Conservation (phyloP, 2,329 filamentous ascomycete species). For the Aureobasidium pullulans region DNA sequence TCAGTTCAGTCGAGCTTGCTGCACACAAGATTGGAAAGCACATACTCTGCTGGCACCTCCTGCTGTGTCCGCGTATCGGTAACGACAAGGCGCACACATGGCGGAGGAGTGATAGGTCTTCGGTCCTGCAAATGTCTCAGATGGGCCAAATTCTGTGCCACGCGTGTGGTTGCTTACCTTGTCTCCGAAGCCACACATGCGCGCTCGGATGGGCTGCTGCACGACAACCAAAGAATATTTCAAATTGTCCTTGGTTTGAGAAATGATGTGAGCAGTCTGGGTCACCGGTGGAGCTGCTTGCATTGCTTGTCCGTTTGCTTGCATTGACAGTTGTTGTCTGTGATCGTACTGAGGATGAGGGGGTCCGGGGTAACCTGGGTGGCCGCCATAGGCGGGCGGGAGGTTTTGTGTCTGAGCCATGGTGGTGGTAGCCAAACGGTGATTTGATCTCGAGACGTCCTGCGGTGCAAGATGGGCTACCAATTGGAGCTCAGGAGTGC, state of each 20-base stretch:
- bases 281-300: not conserved
- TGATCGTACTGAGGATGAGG: conserved; percentile 4
- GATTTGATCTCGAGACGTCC: not conserved
- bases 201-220: conserved; percentile 85
- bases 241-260: not conserved
- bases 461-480: conserved; percentile 1
- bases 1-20: not conserved
- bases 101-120: conserved; percentile 89
- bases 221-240: conserved; percentile 46
- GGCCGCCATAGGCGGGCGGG: not conserved
- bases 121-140: conserved; percentile 59
- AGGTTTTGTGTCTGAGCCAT: conserved; percentile 13
- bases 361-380: not conserved
- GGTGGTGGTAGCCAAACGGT: conserved; percentile 2
- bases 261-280: not conserved
- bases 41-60: conserved; percentile 54
- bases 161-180: conserved; percentile 54
- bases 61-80: conserved; percentile 66
- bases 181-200: conserved; percentile 98
- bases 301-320: conserved; percentile 10
- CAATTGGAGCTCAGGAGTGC: not conserved
- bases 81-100: conserved; percentile 79
- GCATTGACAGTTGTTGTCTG: not conserved
- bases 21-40: not conserved
- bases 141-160: conserved; percentile 13